Evolutionary conservation across 2,329 filamentous ascomycete species (phyloP).

Genomic region (Neonectria sp.): DNA sequence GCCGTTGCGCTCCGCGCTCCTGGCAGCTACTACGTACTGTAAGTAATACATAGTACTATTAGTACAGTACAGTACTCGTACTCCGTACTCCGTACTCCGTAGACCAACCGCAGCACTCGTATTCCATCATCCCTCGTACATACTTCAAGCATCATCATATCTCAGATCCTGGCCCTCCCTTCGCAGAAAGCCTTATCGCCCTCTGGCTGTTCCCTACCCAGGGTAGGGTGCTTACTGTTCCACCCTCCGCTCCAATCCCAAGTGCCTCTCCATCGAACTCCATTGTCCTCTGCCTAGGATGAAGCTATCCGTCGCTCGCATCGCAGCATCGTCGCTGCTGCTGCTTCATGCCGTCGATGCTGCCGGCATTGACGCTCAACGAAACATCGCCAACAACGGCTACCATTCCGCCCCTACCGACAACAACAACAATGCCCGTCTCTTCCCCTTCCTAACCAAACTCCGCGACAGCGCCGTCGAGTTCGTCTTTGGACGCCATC

Average conservation of each 20-base stretch:
- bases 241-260: background rate
- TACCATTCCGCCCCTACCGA: slow-evolving; percentile 34
- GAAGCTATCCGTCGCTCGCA: slow-evolving; percentile 41
- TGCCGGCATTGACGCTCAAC: slow-evolving; percentile 50
- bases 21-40: too few species aligned
- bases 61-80: background rate
- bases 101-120: background rate
- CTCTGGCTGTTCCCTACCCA: slow-evolving; percentile 15
- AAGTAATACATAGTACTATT: background rate
- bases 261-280: background rate
- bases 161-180: slow-evolving; percentile 2
- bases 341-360: slow-evolving; percentile 47
- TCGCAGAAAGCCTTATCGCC: slow-evolving; percentile 1
- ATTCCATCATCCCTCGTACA: slow-evolving; percentile 4
- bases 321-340: slow-evolving; percentile 44
- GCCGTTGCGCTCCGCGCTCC: too few species aligned
- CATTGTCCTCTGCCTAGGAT: slow-evolving; percentile 28
- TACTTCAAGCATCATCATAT: slow-evolving; percentile 11
- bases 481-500: slow-evolving; percentile 64
- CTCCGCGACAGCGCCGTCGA: slow-evolving; percentile 66
- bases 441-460: slow-evolving; percentile 66
- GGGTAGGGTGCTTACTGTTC: slow-evolving; percentile 8
- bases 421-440: slow-evolving; percentile 36
- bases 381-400: slow-evolving; percentile 32
- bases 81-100: background rate